A percentile compares a stretch with the other conserved stretches of the same genome.
phyloP scores from a whole-genome alignment of 75 land plant species.

The Cupressus sempervirens region DNA sequence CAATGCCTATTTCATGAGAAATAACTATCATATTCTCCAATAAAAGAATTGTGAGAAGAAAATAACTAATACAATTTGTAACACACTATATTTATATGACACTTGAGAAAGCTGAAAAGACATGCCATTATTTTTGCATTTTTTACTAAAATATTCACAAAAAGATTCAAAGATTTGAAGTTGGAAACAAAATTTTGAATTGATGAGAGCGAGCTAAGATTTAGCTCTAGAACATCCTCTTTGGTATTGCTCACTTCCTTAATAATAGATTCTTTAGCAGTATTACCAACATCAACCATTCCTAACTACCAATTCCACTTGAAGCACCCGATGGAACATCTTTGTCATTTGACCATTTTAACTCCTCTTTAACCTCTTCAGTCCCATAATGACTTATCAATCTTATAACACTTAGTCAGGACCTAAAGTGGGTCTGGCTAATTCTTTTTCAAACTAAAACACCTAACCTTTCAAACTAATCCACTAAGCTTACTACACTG shows the following conservation, averaged over 20 bases:
- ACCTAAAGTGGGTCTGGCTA: no score
- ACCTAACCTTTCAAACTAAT: no score
- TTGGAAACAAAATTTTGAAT: constrained; percentile 59
- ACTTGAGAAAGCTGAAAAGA: constrained; percentile 35
- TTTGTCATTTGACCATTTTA: no score
- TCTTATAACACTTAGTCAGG: no score
- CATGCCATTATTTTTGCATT: constrained; percentile 51
- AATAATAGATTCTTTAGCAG: constrained; percentile 39
- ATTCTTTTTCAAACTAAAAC: no score
- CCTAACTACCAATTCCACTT: constrained; percentile 66
- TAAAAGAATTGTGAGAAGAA: constrained; percentile 69
- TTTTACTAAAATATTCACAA: constrained; percentile 64
- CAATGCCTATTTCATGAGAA: constrained; percentile 36
- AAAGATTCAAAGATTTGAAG: constrained; percentile 41
- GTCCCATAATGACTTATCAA: no score
- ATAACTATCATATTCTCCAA: constrained; percentile 59
- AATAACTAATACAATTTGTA: constrained; percentile 61
- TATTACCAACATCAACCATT: constrained; percentile 33
- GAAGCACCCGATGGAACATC: constrained; percentile 86
- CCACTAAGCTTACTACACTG: no score
- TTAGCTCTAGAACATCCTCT: constrained; percentile 60
- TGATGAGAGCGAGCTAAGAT: constrained; percentile 62
- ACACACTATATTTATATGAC: constrained; percentile 46
- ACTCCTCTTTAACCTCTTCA: no score
- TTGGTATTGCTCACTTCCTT: constrained; percentile 44